Evolutionary conservation across 805 yeast genomes (phyloP).

Genomic region (Lipomyces anomalus): DNA sequence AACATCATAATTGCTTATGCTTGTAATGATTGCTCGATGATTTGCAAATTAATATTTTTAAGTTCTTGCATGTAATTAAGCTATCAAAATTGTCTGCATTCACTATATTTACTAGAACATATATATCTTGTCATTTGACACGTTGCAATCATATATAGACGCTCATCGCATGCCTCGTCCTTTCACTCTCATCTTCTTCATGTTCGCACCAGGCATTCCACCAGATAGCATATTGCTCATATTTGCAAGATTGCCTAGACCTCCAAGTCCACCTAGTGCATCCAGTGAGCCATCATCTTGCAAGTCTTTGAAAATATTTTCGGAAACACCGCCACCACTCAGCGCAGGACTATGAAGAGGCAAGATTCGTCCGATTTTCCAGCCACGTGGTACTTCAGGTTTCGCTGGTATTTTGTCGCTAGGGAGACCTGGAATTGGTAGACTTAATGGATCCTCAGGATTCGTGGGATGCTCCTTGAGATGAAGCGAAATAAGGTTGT

Average conservation of each 20-base stretch:
- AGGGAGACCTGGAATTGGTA: conserved; percentile 37
- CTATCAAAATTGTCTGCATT: background rate
- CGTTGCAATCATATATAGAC: conserved; percentile 8
- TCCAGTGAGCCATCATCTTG: conserved; percentile 22
- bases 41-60: too few species aligned
- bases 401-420: conserved; percentile 34
- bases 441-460: conserved; percentile 46
- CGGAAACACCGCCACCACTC: conserved; percentile 79
- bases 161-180: too few species aligned
- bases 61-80: too few species aligned
- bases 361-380: conserved; percentile 76
- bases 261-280: conserved; percentile 25
- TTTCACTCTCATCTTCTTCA: conserved; percentile 5
- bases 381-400: conserved; percentile 76
- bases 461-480: conserved; percentile 66
- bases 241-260: conserved; percentile 26
- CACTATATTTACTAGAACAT: background rate
- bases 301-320: conserved; percentile 28
- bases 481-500: conserved; percentile 55
- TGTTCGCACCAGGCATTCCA: conserved; percentile 21
- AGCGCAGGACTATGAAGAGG: conserved; percentile 81
- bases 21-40: too few species aligned
- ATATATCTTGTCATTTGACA: too few species aligned
- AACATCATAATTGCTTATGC: too few species aligned
- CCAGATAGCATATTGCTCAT: conserved; percentile 21